phyloP scores from a whole-genome alignment of 139 green algal species.

The Trebouxia sp. region DNA sequence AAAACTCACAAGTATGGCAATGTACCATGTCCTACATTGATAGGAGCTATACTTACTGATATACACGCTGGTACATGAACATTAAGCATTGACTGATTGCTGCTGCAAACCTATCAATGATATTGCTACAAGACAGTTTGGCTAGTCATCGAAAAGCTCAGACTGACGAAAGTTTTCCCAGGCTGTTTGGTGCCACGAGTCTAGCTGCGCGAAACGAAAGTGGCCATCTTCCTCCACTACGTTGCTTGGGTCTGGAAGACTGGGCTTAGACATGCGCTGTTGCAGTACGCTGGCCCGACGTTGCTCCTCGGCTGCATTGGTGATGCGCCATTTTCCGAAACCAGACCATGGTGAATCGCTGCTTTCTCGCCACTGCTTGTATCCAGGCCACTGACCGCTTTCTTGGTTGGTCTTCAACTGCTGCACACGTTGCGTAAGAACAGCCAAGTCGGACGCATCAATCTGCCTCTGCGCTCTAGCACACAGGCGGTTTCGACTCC shows the following conservation, averaged over 20 bases:
- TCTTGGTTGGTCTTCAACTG: neutral
- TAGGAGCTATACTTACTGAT: no score
- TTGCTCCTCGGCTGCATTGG: neutral
- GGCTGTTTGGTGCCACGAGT: neutral
- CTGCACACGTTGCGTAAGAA: neutral
- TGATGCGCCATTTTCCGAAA: neutral
- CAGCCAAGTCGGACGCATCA: neutral
- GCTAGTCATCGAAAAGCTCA: neutral
- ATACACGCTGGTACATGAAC: neutral
- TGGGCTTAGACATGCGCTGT: neutral
- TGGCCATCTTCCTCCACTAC: neutral
- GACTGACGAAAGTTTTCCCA: neutral
- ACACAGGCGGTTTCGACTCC: no score
- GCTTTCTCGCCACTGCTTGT: constrained; percentile 12
- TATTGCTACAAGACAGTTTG: neutral
- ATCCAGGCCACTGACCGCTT: neutral
- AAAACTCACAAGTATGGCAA: no score
- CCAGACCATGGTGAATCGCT: constrained; percentile 3
- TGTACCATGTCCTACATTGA: no score
- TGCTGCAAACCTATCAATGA: neutral
- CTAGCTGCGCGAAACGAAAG: neutral
- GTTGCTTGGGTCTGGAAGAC: neutral
- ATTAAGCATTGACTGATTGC: neutral
- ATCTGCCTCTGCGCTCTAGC: neutral
- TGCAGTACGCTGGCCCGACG: neutral